Conservation (phyloP, 495 filamentous ascomycete species). For the Cladorrhinum samala region DNA sequence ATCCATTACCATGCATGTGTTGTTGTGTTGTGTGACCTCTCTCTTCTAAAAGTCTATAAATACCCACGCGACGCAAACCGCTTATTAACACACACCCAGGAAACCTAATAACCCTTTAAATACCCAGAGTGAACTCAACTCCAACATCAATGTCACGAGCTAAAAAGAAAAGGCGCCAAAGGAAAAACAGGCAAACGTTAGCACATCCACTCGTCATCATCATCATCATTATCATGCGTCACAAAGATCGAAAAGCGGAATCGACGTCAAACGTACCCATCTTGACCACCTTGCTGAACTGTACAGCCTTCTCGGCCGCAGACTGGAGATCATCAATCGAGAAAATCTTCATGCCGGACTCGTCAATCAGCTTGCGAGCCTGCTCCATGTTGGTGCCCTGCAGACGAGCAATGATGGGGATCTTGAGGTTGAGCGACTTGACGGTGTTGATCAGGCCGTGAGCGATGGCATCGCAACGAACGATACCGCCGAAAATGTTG, state of each 20-base stretch:
- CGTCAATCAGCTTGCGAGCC: constrained; percentile 92
- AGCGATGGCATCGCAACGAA: constrained; percentile 95
- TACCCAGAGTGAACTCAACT: constrained; percentile 93
- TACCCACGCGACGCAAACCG: background rate
- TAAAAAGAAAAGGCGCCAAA: constrained; percentile 22
- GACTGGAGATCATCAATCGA: constrained; percentile 96
- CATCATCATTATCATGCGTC: too few species aligned
- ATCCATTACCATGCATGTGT: background rate
- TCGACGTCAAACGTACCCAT: constrained; percentile 57
- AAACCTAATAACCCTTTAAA: constrained; percentile 56
- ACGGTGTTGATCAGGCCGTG: constrained; percentile 93
- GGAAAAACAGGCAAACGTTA: constrained; percentile 7
- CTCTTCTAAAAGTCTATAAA: background rate
- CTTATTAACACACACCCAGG: background rate
- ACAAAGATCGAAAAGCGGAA: constrained; percentile 8
- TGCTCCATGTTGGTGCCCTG: constrained; percentile 99
- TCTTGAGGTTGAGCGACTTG: constrained; percentile 86
- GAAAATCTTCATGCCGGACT: constrained; percentile 98
- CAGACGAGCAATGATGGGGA: constrained; percentile 90
- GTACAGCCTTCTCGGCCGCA: constrained; percentile 95
- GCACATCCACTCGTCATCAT: background rate
- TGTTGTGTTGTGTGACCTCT: background rate
- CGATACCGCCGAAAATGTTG: constrained; percentile 99
- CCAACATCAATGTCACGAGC: constrained; percentile 97
- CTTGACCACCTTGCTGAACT: constrained; percentile 98